A percentile compares a stretch with the other conserved stretches of the same genome.
Conservation (phyloP, 2,329 filamentous ascomycete genomes). For the Ophiostoma fasciatum region DNA sequence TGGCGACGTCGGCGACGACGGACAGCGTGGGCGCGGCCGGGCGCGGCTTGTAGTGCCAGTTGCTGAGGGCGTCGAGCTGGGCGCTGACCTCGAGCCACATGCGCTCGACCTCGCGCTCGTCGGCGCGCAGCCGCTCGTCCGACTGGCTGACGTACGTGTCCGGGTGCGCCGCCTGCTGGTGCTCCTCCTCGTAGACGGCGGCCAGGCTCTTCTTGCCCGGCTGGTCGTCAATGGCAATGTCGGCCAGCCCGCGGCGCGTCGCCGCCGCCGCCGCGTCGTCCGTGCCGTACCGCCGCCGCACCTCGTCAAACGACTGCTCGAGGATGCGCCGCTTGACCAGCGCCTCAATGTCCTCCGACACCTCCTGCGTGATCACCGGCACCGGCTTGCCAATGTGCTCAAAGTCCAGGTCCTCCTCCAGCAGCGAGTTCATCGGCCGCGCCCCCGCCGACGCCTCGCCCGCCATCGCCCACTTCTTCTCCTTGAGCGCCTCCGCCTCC, state of each 20-base stretch:
- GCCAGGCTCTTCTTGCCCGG: constrained; percentile 81
- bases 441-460: constrained; percentile 77
- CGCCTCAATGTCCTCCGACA: constrained; percentile 81
- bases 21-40: constrained; percentile 67
- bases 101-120: constrained; percentile 67
- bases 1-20: constrained; percentile 81
- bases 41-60: constrained; percentile 92
- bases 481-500: constrained; percentile 76
- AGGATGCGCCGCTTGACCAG: constrained; percentile 90
- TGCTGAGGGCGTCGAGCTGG: constrained; percentile 77
- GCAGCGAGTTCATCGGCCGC: constrained; percentile 76
- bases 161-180: constrained; percentile 63
- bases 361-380: constrained; percentile 80
- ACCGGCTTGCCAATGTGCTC: constrained; percentile 91
- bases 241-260: constrained; percentile 54
- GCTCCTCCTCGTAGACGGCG: constrained; percentile 88
- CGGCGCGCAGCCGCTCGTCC: constrained; percentile 67
- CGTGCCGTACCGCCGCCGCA: constrained; percentile 59
- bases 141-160: constrained; percentile 64
- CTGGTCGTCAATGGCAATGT: constrained; percentile 72
- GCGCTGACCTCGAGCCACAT: constrained; percentile 71
- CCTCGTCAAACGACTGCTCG: constrained; percentile 81
- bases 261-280: constrained; percentile 35
- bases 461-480: constrained; percentile 77
- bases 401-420: constrained; percentile 92